Percentiles rank a stretch among this genome's conserved stretches.
Conservation (phyloP, 164 flowering plant species). For the Buxus sempervirens region DNA sequence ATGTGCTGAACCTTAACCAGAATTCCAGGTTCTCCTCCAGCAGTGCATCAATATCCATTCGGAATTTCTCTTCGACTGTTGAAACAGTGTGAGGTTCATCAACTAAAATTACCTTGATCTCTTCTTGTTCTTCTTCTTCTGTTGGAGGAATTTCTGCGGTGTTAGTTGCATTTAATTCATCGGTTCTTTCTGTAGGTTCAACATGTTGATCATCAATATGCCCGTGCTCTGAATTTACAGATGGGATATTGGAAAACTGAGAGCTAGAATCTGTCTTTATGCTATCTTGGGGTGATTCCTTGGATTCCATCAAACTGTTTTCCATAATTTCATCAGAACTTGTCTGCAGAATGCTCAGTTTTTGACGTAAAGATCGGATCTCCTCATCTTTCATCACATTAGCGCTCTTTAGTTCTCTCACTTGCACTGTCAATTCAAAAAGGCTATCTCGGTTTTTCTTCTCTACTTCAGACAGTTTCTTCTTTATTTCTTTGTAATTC, state of each 20-base stretch:
- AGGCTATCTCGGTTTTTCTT: constrained; percentile 48
- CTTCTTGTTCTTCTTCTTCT: constrained; percentile 11
- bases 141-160: neutral
- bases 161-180: neutral
- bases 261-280: constrained; percentile 3
- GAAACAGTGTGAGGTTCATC: constrained; percentile 19
- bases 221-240: constrained; percentile 10
- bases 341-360: constrained; percentile 21
- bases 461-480: constrained; percentile 51
- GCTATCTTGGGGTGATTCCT: constrained; percentile 1
- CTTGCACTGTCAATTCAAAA: constrained; percentile 40
- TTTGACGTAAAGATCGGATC: constrained; percentile 38
- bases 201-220: constrained; percentile 6
- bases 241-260: constrained; percentile 10
- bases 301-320: neutral
- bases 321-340: constrained; percentile 1
- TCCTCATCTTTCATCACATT: constrained; percentile 50
- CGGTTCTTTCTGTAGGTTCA: constrained; percentile 8
- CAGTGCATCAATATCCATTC: constrained; percentile 50
- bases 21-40: constrained; percentile 74
- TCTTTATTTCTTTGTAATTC: constrained; percentile 53
- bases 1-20: constrained; percentile 74
- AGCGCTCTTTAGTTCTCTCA: constrained; percentile 49
- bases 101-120: constrained; percentile 14
- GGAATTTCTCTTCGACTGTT: constrained; percentile 47